Evolutionary conservation across 371 early-diverging fungal genomes (phyloP).

Genomic region (Mortierella sp.): DNA sequence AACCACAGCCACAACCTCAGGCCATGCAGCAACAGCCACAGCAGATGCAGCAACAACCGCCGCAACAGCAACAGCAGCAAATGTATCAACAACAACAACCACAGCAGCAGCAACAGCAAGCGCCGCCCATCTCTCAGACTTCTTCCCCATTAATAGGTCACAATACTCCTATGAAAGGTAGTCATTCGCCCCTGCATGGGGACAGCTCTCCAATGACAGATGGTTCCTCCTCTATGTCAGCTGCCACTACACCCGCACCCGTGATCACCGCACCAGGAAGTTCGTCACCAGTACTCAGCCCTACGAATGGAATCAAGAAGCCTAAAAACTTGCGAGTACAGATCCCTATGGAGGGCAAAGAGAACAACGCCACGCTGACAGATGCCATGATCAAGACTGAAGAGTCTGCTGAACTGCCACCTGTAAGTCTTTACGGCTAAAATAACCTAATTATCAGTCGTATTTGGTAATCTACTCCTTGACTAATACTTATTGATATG

Average conservation of each 20-base stretch:
- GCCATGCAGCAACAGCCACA: constrained; percentile 14
- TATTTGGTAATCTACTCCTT: background rate
- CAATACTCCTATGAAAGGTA: constrained; percentile 18
- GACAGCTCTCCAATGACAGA: constrained; percentile 31
- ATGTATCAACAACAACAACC: constrained; percentile 21
- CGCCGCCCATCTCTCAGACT: constrained; percentile 37
- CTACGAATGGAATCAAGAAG: constrained; percentile 52
- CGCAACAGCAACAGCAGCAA: constrained; percentile 17
- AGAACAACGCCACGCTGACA: constrained; percentile 35
- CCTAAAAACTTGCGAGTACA: constrained; percentile 47
- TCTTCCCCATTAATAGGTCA: constrained; percentile 39
- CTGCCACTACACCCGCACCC: constrained; percentile 3
- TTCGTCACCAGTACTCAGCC: constrained; percentile 47
- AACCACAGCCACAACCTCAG: constrained; percentile 38
- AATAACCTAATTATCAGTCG: background rate
- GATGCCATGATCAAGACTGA: constrained; percentile 54
- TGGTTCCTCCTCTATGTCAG: constrained; percentile 19
- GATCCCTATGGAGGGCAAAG: constrained; percentile 51
- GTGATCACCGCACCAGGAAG: constrained; percentile 14
- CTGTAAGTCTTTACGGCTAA: constrained; percentile 27
- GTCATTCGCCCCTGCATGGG: constrained; percentile 22
- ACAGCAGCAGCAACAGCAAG: constrained; percentile 23
- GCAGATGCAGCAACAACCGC: constrained; percentile 10
- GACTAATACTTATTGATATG: background rate
- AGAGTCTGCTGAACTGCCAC: constrained; percentile 52